Evolutionary conservation across 2,329 filamentous ascomycete species (phyloP).

Genomic region (Emergomyces orientalis): DNA sequence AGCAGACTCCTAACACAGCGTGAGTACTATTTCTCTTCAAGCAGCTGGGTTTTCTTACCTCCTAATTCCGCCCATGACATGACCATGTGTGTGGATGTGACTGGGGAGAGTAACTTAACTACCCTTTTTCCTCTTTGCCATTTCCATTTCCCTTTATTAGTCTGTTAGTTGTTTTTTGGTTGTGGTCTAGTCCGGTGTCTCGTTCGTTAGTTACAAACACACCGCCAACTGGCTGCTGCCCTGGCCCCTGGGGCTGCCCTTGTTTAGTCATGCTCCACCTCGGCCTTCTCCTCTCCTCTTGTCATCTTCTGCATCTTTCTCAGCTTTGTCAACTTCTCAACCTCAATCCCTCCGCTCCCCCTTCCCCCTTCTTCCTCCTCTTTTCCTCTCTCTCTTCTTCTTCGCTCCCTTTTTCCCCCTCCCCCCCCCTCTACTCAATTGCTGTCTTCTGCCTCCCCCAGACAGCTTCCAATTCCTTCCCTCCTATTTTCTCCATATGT

Average conservation of each 20-base stretch:
- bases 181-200: background rate
- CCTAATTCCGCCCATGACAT: background rate
- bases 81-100: background rate
- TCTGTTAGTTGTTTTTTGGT: too few species aligned
- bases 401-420: background rate
- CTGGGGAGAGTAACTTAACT: background rate
- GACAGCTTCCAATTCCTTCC: background rate
- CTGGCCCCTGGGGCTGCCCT: background rate
- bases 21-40: background rate
- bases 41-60: background rate
- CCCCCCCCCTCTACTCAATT: background rate
- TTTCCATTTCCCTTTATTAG: too few species aligned
- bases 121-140: too few species aligned
- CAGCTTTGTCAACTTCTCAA: background rate
- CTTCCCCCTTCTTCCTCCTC: background rate
- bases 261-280: background rate
- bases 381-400: background rate
- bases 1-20: too few species aligned
- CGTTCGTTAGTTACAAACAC: background rate
- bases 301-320: background rate
- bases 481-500: too few species aligned
- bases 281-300: background rate
- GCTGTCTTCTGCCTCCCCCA: background rate
- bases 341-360: background rate
- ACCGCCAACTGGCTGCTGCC: background rate